Evolutionary conservation across 306 rosid genomes (phyloP), one percentile per base, ranked within the genome.

Genomic region (Casuarina glauca): DNA sequence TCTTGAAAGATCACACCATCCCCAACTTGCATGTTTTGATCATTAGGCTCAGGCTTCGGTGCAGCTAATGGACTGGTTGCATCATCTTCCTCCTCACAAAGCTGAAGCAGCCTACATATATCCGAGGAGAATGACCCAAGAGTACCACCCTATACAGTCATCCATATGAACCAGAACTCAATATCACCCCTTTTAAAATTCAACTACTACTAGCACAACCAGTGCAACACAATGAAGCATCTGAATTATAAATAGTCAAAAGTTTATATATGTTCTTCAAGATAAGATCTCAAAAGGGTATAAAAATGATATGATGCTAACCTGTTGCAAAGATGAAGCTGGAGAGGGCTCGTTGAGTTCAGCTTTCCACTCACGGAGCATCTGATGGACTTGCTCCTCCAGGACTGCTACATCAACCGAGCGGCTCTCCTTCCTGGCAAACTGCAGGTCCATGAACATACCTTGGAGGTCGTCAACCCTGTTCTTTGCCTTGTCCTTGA

Each of bases 331-430:
- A 35, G 99, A 95, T 70, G 99, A 93, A 57, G 97, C 96, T 3
- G 98, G 97, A 57, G 99, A 91, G 53, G 99, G 94, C 81, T 95
- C 97, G 32, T 91, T 95, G 72, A 95, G 99, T 86, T 95, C 99
- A 1, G 97, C 75, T 88, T 93, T 95, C 99, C 99, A 95, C 78
- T 95, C 99, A 2, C 98, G 99, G 78, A 95, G 99, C 99, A 95
- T 95, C 89, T 91, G 97, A 87, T 93, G 93, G 53, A 95, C 97
- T 83, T 95, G 99, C 69, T 95, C 99, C 89, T 95, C 99, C 5
- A 95, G 94, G 13, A 95, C 90, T 0, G 94, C 76, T 42, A 84
- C 91, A 79, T 95, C 97, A 12, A 86, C 84, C 0, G 94, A 72
- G 54, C 99, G 97, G 84, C 99, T 95, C 80, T 95, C 99, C 90